Evolutionary conservation across 495 filamentous ascomycete genomes (phyloP).

Genomic region (Chaetomium tenue): DNA sequence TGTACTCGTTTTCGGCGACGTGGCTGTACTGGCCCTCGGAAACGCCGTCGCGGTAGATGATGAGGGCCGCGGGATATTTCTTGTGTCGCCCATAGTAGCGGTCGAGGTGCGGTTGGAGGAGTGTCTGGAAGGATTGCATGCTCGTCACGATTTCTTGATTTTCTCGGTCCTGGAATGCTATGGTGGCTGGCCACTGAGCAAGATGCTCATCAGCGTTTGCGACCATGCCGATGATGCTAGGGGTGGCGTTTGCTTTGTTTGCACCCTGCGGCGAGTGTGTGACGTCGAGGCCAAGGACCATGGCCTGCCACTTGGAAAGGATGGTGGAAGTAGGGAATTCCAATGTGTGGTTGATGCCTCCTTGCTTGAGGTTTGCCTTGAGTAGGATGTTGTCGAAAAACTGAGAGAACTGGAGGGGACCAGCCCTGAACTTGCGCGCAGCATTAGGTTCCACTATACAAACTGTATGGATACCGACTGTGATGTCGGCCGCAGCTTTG

Average conservation of each 20-base stretch:
- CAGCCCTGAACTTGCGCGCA: neutral
- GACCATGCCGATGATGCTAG: neutral
- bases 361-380: conserved; percentile 4
- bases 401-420: neutral
- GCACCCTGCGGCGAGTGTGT: neutral
- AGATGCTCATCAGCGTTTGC: neutral
- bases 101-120: neutral
- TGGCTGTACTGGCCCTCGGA: conserved; percentile 71
- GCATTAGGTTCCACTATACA: neutral
- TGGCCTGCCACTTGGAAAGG: neutral
- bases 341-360: neutral
- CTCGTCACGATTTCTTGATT: neutral
- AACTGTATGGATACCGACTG: neutral
- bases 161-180: neutral
- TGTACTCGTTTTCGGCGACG: conserved; percentile 51
- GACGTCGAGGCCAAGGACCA: neutral
- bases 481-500: neutral
- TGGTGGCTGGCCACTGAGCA: neutral
- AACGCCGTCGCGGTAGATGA: conserved; percentile 85
- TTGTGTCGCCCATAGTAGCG: neutral
- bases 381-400: neutral
- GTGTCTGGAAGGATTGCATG: neutral
- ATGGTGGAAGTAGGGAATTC: neutral
- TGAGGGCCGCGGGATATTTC: conserved; percentile 59
- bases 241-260: neutral